Evolutionary conservation across 768 basidiomycete genomes (phyloP), one percentile per base, ranked within the genome.

Genomic region (Psilocybe cubensis): DNA sequence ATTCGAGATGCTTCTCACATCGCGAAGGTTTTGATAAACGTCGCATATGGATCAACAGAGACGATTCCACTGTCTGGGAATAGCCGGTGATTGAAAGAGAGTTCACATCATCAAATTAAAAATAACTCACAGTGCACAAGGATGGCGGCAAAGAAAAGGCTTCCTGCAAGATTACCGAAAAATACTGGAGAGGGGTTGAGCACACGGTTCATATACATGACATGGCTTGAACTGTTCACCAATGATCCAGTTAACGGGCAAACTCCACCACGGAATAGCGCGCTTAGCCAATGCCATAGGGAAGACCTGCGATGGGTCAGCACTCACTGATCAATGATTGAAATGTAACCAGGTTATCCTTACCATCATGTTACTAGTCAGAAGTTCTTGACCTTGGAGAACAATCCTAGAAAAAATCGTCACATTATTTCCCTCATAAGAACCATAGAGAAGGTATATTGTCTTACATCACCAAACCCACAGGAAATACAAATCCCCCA

Each of bases 291-390:
- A 70, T 18, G 85, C 88, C 86, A 91, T 90, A 8, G 89, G 86
- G 62, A 88, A 85, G 10, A 82, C 78, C 88, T 89, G 49, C 31
- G n/a, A n/a, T n/a, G 33, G 14, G 40, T 29, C 17, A 25, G 20
- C 47, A 42, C n/a, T 41, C 29, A 12, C 18, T 3, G 24, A 21
- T 29, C 11, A 25, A n/a, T 25, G 57, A 42, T 24, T 40, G 45
- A 50, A 29, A 38, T 20, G 45, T 43, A 48, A 20, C 24, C 9
- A 33, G n/a, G 10, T 28, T 33, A 25, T 14, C 45, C 69, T 45
- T 58, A 88, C 88, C 87, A 91, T 82, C 82, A 91, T 84, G 65
- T 89, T 88, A 64, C 88, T 89, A 46, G 89, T 91, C 31, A 91
- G 68, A 0, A 91, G 78, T 56, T 91, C 89, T 42, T 84, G 76